Evolutionary conservation across 164 flowering plant species (phyloP).

Genomic region (Echeveria elegans): DNA sequence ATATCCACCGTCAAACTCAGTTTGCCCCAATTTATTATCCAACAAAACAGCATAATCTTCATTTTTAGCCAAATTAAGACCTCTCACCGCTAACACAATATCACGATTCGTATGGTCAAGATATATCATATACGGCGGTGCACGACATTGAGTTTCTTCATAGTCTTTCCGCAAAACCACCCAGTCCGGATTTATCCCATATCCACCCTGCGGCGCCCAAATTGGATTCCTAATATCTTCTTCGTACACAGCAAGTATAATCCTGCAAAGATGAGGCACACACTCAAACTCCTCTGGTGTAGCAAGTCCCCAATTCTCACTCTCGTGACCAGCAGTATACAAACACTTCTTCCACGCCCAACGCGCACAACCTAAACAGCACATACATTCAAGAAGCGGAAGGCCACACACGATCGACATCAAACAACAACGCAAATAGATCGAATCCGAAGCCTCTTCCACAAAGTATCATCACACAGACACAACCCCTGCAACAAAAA

Average conservation of each 20-base stretch:
- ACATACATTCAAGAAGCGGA: slow-evolving; percentile 58
- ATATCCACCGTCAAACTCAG: slow-evolving; percentile 59
- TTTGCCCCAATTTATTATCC: slow-evolving; percentile 58
- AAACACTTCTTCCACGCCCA: slow-evolving; percentile 74
- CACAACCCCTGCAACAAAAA: background rate
- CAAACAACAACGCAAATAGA: background rate
- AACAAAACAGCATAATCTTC: slow-evolving; percentile 50
- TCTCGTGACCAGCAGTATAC: slow-evolving; percentile 54
- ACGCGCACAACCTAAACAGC: slow-evolving; percentile 57
- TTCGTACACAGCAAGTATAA: slow-evolving; percentile 49
- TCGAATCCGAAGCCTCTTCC: background rate
- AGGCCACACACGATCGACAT: slow-evolving; percentile 55
- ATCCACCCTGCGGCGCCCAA: slow-evolving; percentile 70
- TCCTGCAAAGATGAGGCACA: slow-evolving; percentile 46
- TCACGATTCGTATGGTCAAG: slow-evolving; percentile 48
- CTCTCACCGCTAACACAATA: slow-evolving; percentile 46
- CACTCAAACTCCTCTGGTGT: slow-evolving; percentile 51
- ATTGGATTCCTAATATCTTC: slow-evolving; percentile 50
- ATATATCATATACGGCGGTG: slow-evolving; percentile 52
- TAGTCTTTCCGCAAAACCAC: slow-evolving; percentile 34
- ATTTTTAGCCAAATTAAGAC: slow-evolving; percentile 50
- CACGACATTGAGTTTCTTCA: slow-evolving; percentile 37
- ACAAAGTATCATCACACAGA: background rate
- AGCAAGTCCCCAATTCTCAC: slow-evolving; percentile 66
- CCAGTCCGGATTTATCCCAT: slow-evolving; percentile 50